These are phyloP conservation scores for Neocucurbitaria cava DNA, from an alignment of 2,329 filamentous ascomycete genomes.

Conservation along the genomic window DNA sequence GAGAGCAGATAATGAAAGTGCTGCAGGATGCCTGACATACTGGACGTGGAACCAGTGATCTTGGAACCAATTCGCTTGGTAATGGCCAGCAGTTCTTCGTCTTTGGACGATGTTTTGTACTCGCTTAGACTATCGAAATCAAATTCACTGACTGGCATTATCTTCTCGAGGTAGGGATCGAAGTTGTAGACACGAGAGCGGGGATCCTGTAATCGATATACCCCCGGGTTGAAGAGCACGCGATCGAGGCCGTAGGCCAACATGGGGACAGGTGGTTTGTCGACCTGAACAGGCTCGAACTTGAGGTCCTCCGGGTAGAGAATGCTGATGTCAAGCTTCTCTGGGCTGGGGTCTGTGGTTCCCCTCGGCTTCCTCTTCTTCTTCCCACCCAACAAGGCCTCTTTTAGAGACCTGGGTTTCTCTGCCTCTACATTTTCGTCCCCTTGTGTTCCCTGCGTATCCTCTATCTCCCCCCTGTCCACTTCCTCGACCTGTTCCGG, in stretches of 20 bases:
- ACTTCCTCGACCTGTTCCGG: background rate
- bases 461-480: background rate
- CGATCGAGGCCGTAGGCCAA: constrained; percentile 80
- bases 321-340: constrained; percentile 31
- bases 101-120: constrained; percentile 92
- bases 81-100: constrained; percentile 72
- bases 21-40: constrained; percentile 85
- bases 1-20: constrained; percentile 96
- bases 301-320: constrained; percentile 39
- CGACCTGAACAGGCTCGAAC: constrained; percentile 50
- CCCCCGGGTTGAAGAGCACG: constrained; percentile 89
- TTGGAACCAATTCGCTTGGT: constrained; percentile 73
- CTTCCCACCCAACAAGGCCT: constrained; percentile 28
- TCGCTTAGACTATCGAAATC: constrained; percentile 85
- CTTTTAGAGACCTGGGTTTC: constrained; percentile 22
- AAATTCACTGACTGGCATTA: constrained; percentile 93
- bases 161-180: constrained; percentile 88
- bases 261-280: constrained; percentile 64
- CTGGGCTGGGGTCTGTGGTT: constrained; percentile 7
- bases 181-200: constrained; percentile 93
- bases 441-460: background rate
- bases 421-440: background rate
- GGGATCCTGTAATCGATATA: constrained; percentile 89
- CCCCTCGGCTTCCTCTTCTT: constrained; percentile 8
- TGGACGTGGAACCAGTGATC: constrained; percentile 95